Base-by-base conservation (phyloP, 164 flowering plant species). In the Nymphaea colorata region DNA sequence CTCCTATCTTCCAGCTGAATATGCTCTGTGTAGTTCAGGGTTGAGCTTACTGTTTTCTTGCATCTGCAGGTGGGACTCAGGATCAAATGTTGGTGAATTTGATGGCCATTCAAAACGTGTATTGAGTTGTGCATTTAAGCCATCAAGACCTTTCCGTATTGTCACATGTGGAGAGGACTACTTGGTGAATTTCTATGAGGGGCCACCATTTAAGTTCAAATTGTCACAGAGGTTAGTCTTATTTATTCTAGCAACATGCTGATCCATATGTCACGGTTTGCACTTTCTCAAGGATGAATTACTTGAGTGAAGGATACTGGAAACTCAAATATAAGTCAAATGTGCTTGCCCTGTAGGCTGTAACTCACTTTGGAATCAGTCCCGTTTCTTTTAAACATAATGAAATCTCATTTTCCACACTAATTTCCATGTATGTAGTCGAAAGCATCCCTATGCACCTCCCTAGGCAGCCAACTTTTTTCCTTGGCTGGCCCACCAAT, bases 121-220 rank as follows among this genome's bases (percentile, higher is more conserved):
- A 57, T 71, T 94, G 6, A 94, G 99, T 73, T 94, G 99, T 76
- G 87, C 93, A 17, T 91, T 91, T 72, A 94, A 90, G 80, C 96
- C 96, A 59, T 87, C 98, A 25, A 85, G 99, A 68, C 99, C 99
- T 10, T 94, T 85, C 72, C 96, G 99, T 14, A 90, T 94, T 69
- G 96, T 82, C 18, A 88, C 98, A 3, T 94, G 99, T 76, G 99
- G 98, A 25, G 99, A 94, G 78, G 99, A 94, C 76, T 94, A 87
- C 72, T 73, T 91, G 82, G 96, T 90, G 67, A 94, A 94, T 69
- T 91, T 90, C 69, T 94, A 94, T 70, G 99, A 94, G 82, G 98
- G 99, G 12, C 98, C 98, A 5, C 99, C 99, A n/a, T 94, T 94
- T 76, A 94, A 82, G 75, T 94, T 94, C 82, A 94, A 94, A 87